Base-by-base conservation (phyloP, 1,284 basidiomycete species). In the Spongispora temasekensis region DNA sequence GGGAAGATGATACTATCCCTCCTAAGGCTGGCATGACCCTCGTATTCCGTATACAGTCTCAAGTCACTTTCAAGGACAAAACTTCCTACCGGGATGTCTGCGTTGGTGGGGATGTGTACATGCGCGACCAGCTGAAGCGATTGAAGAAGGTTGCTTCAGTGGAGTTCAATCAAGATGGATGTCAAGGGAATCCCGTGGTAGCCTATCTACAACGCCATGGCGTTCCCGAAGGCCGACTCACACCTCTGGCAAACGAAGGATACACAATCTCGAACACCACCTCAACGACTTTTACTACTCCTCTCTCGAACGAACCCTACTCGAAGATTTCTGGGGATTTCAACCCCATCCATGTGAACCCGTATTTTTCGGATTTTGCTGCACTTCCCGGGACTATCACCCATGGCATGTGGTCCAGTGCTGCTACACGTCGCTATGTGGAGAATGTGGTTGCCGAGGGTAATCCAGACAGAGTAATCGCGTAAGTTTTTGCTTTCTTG, bases 291-390 rank as follows among this genome's bases (percentile, higher is more conserved):
- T 94, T 93, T 80, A 86, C 79, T 58, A 83, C 94, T 4, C 93
- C 96, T 19, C 80, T 92, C 46, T 93, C 93, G 58, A 98, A 99
- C 75, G 89, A 97, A 78, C 91, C 95, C 5, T 98, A 98, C 81
- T 98, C 95, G 6, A 89, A 91, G 76, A 87, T 96, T 61, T 98
- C 97, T 3, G 96, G 97, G 53, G 97, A 99, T 78, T 98, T 94
- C 83, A 98, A 92, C 68, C 91, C 93, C n/a, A 97, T 99, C 68
- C 97, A 99, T 77, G 83, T 97, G 78, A 98, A 99, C 79, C 97
- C 97, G 0, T 98, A 98, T 83, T 98, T 99, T 81, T 88, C 97
- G 30, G 91, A 95, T 75, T 95, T 93, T 68, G 96, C 97, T 17
- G 87, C 90, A 23, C 88, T 99, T 25, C 97, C 96, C 31, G 93